Evolutionary conservation across 2,329 filamentous ascomycete genomes (phyloP), one percentile per base, ranked within the genome.

Genomic region (Pestalotiopsis sp.): DNA sequence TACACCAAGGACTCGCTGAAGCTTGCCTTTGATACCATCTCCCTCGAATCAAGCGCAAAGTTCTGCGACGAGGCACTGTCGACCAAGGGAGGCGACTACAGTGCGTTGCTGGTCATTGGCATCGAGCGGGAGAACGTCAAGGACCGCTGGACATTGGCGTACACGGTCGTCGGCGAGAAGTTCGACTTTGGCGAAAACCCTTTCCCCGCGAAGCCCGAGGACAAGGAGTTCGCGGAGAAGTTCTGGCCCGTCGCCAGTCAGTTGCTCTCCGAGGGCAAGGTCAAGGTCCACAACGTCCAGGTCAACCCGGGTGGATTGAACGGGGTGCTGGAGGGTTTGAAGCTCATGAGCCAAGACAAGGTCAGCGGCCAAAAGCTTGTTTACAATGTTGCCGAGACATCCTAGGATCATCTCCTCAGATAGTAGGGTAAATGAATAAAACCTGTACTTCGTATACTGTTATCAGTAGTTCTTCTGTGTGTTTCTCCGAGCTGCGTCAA

Each of bases 321-420:
- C 14, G 62, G 36, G 1, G n/a, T 65, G 17, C 4, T 65, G 17
- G 17, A 65, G 39, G 62, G 62, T 25, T 4, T 65, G 36, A 12
- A 65, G 20, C 20, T 45, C 14, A 20, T 65, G 62, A 65, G 25
- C 9, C 13, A n/a, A 13, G 38, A 49, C 17, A 45, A 41, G n/a
- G 39, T 65, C 17, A 45, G 36, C 20, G 62, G 62, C 36, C 13
- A 65, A n/a, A 65, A 65, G 25, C 38, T 65, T 25, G 62, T 65
- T 17, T 59, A 59, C 56, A 59, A 59, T 25, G n/a, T 59, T 13
- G 56, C 20, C n/a, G 59, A 36, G 59, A 62, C 59, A 27, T 25
- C n/a, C 23, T 62, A 62, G 31, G 31, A 6, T 36, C 0, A 36
- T 36, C 7, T 9, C 31, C 31, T 2, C 9, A 9, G 31, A 36